Evolutionary conservation across 768 basidiomycete species (phyloP), one percentile per base, ranked within the genome.

Genomic region (Collybiopsis luxurians): DNA sequence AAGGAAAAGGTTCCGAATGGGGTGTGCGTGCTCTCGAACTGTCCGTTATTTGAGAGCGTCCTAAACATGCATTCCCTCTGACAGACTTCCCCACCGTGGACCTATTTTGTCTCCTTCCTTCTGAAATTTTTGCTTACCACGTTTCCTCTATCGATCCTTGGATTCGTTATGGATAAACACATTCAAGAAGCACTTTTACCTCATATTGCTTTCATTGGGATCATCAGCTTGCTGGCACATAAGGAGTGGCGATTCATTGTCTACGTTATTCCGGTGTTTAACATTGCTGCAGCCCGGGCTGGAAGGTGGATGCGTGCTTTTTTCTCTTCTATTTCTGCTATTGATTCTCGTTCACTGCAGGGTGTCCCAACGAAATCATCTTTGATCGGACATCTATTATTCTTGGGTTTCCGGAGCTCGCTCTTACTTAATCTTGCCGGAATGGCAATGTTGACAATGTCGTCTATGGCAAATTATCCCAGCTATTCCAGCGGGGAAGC

Each of bases 241-340:
- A 99, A 99, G 68, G 97, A 99, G 71, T 99, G 97, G 97, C 82
- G 97, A 6, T 99, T 99, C 71, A 76, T 98, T 56, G 80, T 93
- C 7, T 98, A 98, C 65, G 79, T 85, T 17, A 81, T 98, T 0
- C 95, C 95, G 0, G 66, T 84, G 2, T 75, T 93, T 69, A 96
- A 97, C 63, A 69, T 95, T 2, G 82, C 87, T 1, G 93, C 90
- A 1, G 87, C 94, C 0, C 69, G 84, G 15, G 87, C 84, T 2
- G 75, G 84, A 1, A 67, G 73, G 4, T 81, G 78, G 68, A 67
- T 95, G 90, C 95, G 71, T 60, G 89, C 71, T n/a, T 7, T 4
- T 47, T 28, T 61, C 23, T 49, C n/a, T 21, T 7, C 38, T 17
- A 42, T 30, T 4, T 44, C 51, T 26, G 31, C 12, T 28, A 31